Evolutionary conservation across 2,329 filamentous ascomycete species (phyloP), one percentile per base, ranked within the genome.

Genomic region (Penicillium sp.): DNA sequence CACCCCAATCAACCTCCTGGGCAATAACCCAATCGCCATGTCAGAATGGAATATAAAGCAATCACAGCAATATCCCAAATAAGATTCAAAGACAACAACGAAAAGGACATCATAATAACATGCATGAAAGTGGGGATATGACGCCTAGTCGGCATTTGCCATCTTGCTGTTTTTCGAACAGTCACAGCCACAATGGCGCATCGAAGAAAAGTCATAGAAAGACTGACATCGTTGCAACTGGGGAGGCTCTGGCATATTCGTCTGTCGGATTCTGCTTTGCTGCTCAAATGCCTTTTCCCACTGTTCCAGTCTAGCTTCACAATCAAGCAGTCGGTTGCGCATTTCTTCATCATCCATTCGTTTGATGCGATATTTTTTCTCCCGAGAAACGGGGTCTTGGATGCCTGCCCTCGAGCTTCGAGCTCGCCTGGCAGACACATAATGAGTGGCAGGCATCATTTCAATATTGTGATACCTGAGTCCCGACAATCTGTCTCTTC

Each of bases 291-390:
- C 29, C 21, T 47, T 50, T 44, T 60, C 57, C 17, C 57, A 54
- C 10, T 44, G 48, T 30, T 54, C 51, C 36, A 60, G 38, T 13
- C 49, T 39, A 25, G 55, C 52, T 35, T 60, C 57, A 18, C 56
- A 55, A 10, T 57, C 51, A 25, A 63, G 54, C 31, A 61, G 50
- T 23, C 53, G 58, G 32, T 40, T 54, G 7, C 59, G 54, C 17
- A 58, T 42, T 19, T 60, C 57, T 39, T 59, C 30, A 10, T 47
- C 48, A 27, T 45, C 40, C 4, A 52, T 49, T 13, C 36, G 20
- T 6, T 49, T 39, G 14, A 43, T 45, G 10, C 41, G 37, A 39
- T 45, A 47, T 15, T 16, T 45, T 18, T 33, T 48, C 20, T 43
- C 36, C 32, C 43, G 35, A 11, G 30, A 10, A 17, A 25, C 37